These are phyloP conservation scores for Claviceps paspali DNA, from an alignment of 2,329 filamentous ascomycete species.

Conservation along the genomic window DNA sequence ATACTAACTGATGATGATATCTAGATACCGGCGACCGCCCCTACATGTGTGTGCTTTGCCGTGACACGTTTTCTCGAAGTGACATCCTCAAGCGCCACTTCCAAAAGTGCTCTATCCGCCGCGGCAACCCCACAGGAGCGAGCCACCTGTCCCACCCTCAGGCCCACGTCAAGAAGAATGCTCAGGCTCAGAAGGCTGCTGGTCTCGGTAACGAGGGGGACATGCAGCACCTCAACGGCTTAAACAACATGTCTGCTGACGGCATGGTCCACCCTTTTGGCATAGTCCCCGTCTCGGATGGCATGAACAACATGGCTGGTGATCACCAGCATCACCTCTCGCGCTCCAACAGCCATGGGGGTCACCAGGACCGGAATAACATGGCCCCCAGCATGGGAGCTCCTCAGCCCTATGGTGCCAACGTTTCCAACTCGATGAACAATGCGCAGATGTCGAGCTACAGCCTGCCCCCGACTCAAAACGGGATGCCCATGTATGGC, in stretches of 20 bases:
- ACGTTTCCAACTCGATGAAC: slow-evolving; percentile 46
- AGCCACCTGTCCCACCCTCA: slow-evolving; percentile 90
- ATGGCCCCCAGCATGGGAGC: slow-evolving; percentile 36
- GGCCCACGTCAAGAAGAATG: slow-evolving; percentile 70
- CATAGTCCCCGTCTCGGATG: slow-evolving; percentile 40
- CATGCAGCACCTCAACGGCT: slow-evolving; percentile 44
- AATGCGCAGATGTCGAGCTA: slow-evolving; percentile 49
- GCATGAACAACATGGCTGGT: slow-evolving; percentile 43
- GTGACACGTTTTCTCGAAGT: slow-evolving; percentile 93
- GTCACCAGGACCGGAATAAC: slow-evolving; percentile 40
- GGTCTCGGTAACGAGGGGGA: slow-evolving; percentile 37
- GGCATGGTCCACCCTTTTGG: slow-evolving; percentile 42
- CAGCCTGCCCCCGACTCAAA: slow-evolving; percentile 47
- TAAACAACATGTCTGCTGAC: slow-evolving; percentile 42
- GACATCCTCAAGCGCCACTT: slow-evolving; percentile 98
- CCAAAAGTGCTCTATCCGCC: slow-evolving; percentile 93
- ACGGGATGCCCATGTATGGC: slow-evolving; percentile 49
- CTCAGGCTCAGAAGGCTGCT: slow-evolving; percentile 40
- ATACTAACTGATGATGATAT: slow-evolving; percentile 14
- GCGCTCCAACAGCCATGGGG: slow-evolving; percentile 42
- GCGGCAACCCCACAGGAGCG: slow-evolving; percentile 87
- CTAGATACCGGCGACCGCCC: slow-evolving; percentile 92
- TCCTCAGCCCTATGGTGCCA: slow-evolving; percentile 40
- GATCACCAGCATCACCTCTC: slow-evolving; percentile 44
- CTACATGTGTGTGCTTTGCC: slow-evolving; percentile 95